These are phyloP conservation scores for Wickerhamiella lipophila DNA, from an alignment of 805 yeast species.

Conservation along the genomic window DNA sequence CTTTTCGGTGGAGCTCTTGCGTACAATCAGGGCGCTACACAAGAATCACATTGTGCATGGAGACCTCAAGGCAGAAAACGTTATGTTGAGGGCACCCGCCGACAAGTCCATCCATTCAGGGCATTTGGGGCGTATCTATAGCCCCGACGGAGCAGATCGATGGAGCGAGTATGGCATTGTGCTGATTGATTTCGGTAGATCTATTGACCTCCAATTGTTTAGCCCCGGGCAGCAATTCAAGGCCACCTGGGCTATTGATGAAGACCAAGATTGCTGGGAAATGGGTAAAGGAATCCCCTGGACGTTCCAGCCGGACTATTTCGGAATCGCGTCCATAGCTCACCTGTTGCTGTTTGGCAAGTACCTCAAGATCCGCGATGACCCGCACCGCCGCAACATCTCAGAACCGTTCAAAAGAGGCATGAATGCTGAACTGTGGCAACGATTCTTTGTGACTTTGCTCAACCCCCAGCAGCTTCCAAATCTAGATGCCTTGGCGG, in stretches of 20 bases:
- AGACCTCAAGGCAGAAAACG: conserved; percentile 74
- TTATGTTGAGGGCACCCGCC: conserved; percentile 50
- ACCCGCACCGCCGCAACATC: conserved; percentile 14
- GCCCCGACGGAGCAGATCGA: conserved; percentile 2
- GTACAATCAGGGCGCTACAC: conserved; percentile 51
- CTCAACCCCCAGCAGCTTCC: conserved; percentile 40
- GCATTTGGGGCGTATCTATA: conserved; percentile 18
- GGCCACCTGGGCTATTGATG: conserved; percentile 46
- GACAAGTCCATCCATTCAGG: conserved; percentile 24
- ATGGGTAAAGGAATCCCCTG: conserved; percentile 49
- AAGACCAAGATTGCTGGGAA: conserved; percentile 57
- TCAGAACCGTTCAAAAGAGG: conserved; percentile 47
- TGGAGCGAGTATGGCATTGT: conserved; percentile 46
- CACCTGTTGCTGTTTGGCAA: conserved; percentile 64
- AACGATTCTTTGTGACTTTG: conserved; percentile 45
- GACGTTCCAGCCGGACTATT: conserved; percentile 73
- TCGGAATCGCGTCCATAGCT: conserved; percentile 63
- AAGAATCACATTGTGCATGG: conserved; percentile 61
- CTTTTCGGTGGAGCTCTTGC: conserved; percentile 51
- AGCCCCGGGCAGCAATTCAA: conserved; percentile 40
- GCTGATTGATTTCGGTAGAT: conserved; percentile 71
- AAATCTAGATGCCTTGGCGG: conserved; percentile 29
- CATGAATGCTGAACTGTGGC: conserved; percentile 69
- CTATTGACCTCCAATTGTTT: conserved; percentile 55
- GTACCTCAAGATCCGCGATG: conserved; percentile 35